Evolutionary conservation across 805 yeast genomes (phyloP), one percentile per base, ranked within the genome.

Genomic region (Saccharomycopsis selenospora): DNA sequence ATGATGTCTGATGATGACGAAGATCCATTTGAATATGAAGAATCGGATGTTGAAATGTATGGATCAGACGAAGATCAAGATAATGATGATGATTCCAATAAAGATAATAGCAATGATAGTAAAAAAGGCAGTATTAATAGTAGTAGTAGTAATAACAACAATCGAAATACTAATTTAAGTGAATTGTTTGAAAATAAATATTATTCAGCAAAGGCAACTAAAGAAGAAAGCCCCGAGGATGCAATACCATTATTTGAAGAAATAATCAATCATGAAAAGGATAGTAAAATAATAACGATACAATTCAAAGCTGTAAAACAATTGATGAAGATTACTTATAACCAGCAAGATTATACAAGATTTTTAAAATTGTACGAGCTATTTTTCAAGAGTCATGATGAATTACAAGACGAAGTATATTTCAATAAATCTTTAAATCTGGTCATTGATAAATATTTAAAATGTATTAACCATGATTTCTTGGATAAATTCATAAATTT

Each of bases 241-340:
- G 51, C 55, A 7, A 10, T 45, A 17, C 23, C 22, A 3, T n/a
- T 8, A 42, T 52, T 52, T 42, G 36, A 24, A 17, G 36, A 44
- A 14, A 45, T 52, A 8, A 26, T 47, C 17, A 23, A 26, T 2
- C 8, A 25, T 17, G 46, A 26, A 5, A 11, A 8, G 13, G 49
- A 42, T 10, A 20, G 36, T 4, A n/a, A 22, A 42, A 36, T 11
- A 14, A 56, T 25, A 50, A 47, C 60, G 24, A 70, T 72, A 72
- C 51, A 62, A 2, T 70, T 70, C 54, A 69, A 67, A 46, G 59
- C 72, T 3, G 56, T 55, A 46, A 72, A 72, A 53, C 76, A 72
- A 52, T 58, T 66, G 24, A 66, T 71, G 41, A 72, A 72, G 55
- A 56, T 71, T 14, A 45, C 56, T 36, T 67, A 59, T 54, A 54